Evolutionary conservation across 345 rosid genomes (phyloP).

Genomic region (Linum usitatissimum): DNA sequence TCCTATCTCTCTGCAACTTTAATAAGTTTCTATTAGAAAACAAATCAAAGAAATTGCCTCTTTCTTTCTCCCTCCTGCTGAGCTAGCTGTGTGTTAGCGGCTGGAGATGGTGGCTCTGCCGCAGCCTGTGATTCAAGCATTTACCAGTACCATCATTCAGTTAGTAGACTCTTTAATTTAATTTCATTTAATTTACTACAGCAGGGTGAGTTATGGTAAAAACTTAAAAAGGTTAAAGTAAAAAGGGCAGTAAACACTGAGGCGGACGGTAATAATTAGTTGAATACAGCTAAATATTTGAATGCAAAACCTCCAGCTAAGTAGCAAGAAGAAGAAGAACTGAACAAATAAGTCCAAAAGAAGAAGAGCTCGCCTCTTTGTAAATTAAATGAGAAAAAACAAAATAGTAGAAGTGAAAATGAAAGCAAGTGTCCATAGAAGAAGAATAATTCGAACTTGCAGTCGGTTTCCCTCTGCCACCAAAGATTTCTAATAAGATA

Average conservation of each 20-base stretch:
- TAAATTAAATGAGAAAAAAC: background rate
- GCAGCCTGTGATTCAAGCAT: constrained; percentile 16
- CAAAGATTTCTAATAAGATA: too few relatives aligned
- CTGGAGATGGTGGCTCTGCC: background rate
- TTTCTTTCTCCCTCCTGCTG: constrained; percentile 5
- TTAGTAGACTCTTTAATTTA: background rate
- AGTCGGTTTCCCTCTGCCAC: constrained; percentile 20
- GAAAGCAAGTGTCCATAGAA: constrained; percentile 50
- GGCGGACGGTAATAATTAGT: too few relatives aligned
- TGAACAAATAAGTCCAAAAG: background rate
- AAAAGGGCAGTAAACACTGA: background rate
- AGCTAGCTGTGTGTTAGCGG: background rate
- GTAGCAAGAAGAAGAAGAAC: background rate
- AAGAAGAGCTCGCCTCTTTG: too few relatives aligned
- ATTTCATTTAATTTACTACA: too few relatives aligned
- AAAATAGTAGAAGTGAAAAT: constrained; percentile 11
- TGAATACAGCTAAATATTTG: too few relatives aligned
- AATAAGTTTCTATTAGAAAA: background rate
- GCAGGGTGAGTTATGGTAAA: background rate
- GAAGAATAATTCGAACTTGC: constrained; percentile 77
- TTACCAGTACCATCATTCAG: too few relatives aligned
- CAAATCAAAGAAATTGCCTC: background rate
- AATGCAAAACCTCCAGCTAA: too few relatives aligned
- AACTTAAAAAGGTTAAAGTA: too few relatives aligned
- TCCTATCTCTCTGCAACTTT: background rate